Conservation (phyloP, 2,329 filamentous ascomycete species). For the Ascochyta rabiei region DNA sequence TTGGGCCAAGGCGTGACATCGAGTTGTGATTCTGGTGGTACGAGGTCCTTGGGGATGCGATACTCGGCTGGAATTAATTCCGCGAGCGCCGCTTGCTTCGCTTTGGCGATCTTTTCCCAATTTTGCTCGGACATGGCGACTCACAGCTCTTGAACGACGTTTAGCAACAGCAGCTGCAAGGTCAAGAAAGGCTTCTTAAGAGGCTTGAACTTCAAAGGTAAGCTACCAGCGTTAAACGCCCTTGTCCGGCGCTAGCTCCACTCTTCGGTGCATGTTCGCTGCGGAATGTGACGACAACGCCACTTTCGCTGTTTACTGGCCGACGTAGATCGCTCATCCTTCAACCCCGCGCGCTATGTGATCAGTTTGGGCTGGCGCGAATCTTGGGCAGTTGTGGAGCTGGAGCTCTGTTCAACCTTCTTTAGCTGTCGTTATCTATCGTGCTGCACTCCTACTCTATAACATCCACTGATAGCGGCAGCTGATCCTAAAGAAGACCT, state of each 20-base stretch:
- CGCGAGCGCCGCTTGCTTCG: conserved; percentile 52
- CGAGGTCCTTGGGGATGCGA: conserved; percentile 59
- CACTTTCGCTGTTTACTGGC: conserved; percentile 11
- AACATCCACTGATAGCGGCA: conserved; percentile 22
- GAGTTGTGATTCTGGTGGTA: conserved; percentile 61
- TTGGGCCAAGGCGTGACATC: conserved; percentile 64
- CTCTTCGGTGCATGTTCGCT: conserved; percentile 24
- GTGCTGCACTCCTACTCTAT: neutral
- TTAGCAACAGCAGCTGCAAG: neutral
- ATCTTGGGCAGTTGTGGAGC: neutral
- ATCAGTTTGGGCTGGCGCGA: neutral
- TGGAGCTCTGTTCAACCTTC: neutral
- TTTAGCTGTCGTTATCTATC: neutral
- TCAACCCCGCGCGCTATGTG: conserved; percentile 21
- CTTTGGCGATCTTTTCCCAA: conserved; percentile 55
- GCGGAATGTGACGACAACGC: conserved; percentile 19
- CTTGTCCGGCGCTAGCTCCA: conserved; percentile 23
- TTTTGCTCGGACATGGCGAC: conserved; percentile 26
- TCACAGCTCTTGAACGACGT: conserved; percentile 1
- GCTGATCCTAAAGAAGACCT: conserved; percentile 13
- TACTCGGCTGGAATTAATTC: conserved; percentile 64
- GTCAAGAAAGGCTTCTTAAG: conserved; percentile 4
- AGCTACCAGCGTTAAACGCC: conserved; percentile 14
- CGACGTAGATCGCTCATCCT: conserved; percentile 14
- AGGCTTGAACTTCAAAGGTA: conserved; percentile 11